Base-by-base conservation (phyloP, 805 yeast species). In the Nakazawaea ishiwadae region DNA sequence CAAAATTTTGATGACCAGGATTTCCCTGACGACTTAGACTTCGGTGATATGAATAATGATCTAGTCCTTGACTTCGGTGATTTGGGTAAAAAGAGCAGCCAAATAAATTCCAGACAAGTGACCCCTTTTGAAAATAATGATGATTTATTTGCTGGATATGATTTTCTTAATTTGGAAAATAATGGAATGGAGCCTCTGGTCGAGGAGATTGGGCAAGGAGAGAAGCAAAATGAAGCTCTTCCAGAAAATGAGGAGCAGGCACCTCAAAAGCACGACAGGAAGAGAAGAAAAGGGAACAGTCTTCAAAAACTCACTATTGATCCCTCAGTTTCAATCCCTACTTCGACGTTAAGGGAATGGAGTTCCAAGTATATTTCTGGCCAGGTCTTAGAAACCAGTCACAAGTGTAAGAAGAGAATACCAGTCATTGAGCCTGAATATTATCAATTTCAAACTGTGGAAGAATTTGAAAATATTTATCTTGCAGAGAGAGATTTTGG, bases 61-160 rank as follows among this genome's bases (percentile, higher is more conserved):
- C 14, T 31, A 9, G 29, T 19, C 4, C 15, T 37, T 2, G 39
- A 35, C 17, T 35, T 35, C 17, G 39, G 39, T 18, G 39, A 35
- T 19, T 35, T 35, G 24, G 31, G 27, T 7, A 35, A 24, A 26
- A 17, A 15, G 6, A 35, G 31, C 17, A 35, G 39, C 27, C 19
- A 16, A 18, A 18, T 35, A 1, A 15, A 26, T 10, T 35, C 39
- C 4, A 35, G 39, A 18, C 39, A 17, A n/a, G 12, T 27, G 4
- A 35, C 39, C 5, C 39, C 39, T 7, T 18, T 35, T 26, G 20
- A 19, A n/a, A 32, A 19, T 20, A 15, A 19, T 32, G 21, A 15
- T 5, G 37, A 14, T 5, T 14, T 23, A 19, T 11, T 19, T 32
- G n/a, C 20, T 18, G 5, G 35, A 36, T n/a, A n/a, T n/a, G n/a